Evolutionary conservation across 345 rosid genomes (phyloP).

Genomic region (Citropsis articulata): DNA sequence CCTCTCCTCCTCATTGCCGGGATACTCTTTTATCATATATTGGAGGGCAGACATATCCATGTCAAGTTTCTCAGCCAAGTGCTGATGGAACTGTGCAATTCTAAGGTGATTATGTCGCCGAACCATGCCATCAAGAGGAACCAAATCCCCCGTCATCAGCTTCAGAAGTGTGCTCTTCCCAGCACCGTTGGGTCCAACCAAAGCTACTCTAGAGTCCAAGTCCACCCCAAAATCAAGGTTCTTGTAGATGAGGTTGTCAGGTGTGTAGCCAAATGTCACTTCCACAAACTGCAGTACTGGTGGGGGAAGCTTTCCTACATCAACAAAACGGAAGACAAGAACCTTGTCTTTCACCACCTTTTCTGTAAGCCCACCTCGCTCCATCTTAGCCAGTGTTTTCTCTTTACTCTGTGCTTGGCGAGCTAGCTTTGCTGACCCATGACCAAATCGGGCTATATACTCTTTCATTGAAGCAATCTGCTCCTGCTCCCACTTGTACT

Average conservation of each 20-base stretch:
- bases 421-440: slow-evolving; percentile 97
- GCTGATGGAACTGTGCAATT: slow-evolving; percentile 96
- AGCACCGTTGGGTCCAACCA: slow-evolving; percentile 98
- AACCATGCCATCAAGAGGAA: slow-evolving; percentile 93
- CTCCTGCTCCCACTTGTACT: slow-evolving; percentile 99
- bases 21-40: slow-evolving; percentile 85
- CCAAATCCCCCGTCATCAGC: slow-evolving; percentile 92
- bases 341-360: slow-evolving; percentile 74
- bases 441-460: slow-evolving; percentile 98
- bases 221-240: slow-evolving; percentile 93
- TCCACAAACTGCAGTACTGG: slow-evolving; percentile 98
- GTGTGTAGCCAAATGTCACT: slow-evolving; percentile 87
- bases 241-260: slow-evolving; percentile 79
- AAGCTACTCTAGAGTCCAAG: slow-evolving; percentile 89
- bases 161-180: slow-evolving; percentile 97
- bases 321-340: slow-evolving; percentile 80
- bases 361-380: slow-evolving; percentile 95
- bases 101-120: slow-evolving; percentile 91
- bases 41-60: slow-evolving; percentile 75
- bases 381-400: slow-evolving; percentile 98
- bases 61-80: slow-evolving; percentile 93
- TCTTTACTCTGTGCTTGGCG: slow-evolving; percentile 99
- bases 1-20: slow-evolving; percentile 91
- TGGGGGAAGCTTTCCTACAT: slow-evolving; percentile 98
- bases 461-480: slow-evolving; percentile 98